Evolutionary conservation across 352 stramenopile species (phyloP), one percentile per base, ranked within the genome.

Genomic region (Phytophthora meadii): DNA sequence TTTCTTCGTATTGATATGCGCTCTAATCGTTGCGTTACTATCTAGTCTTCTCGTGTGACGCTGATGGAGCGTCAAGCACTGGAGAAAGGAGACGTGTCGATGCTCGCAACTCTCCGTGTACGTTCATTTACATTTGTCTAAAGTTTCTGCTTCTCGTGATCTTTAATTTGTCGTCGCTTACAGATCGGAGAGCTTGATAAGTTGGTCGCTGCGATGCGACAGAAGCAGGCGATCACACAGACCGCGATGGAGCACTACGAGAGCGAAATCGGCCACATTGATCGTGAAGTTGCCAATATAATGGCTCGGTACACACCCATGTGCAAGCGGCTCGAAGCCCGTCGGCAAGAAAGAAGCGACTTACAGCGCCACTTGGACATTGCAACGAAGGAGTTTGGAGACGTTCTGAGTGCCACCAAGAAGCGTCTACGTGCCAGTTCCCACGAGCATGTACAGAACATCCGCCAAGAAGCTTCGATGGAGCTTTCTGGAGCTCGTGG

Each of bases 111-210:
- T 0, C 68, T 92, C 4, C 79, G 81, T 2, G 84, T 92, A 77
- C 47, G 62, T 72, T 72, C 37, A 15, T 41, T 28, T 22, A 64
- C 5, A 10, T 17, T 52, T 15, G 17, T 45, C 40, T 25, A 14
- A 30, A 53, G 4, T 14, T 36, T 14, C 12, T 3, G 15, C 9
- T 45, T 9, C 36, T 17, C 1, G 9, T 10, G 34, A 34, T 8
- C 11, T 48, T 68, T 45, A 36, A 22, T 2, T 50, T 24, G 22
- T 5, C 7, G 32, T 37, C 6, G 8, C 19, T 48, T 44, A 22
- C 54, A 93, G 84, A 93, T 91, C 40, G 70, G 61, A 0, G 82
- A 93, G 66, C 61, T 93, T 14, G 84, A 91, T 70, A 93, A 90
- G 36, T 69, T 92, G 11, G 84, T 92, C 30, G 76, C 78, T 41